Percentiles rank a stretch among this genome's conserved stretches.
Evolutionary conservation across 192 early-diverging fungal genomes (phyloP).

Genomic region (Backusella liffmaniae): DNA sequence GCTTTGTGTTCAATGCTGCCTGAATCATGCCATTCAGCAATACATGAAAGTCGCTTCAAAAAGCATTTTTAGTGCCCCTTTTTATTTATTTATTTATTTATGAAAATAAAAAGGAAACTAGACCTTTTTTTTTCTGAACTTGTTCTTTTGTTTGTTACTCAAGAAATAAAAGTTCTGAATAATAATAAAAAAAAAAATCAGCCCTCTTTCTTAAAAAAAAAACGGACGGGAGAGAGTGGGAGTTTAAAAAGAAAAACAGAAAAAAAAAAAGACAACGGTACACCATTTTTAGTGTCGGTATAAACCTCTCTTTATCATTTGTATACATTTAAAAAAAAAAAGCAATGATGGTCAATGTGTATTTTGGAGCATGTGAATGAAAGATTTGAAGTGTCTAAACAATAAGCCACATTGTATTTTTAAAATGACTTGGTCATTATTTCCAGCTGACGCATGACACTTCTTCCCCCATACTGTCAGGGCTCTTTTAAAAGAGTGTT

Average conservation of each 20-base stretch:
- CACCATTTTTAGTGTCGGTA: too few species aligned
- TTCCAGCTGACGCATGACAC: background rate
- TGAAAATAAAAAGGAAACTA: background rate
- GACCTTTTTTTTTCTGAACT: background rate
- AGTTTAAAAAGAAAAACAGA: background rate
- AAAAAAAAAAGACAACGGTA: too few species aligned
- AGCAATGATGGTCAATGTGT: background rate
- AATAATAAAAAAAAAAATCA: background rate
- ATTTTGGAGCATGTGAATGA: background rate
- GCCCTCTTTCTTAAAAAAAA: background rate
- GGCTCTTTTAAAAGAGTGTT: background rate
- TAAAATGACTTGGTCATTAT: background rate
- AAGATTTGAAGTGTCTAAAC: background rate
- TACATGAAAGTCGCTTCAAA: constrained; percentile 15
- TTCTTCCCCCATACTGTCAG: background rate
- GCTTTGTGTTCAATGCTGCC: constrained; percentile 2
- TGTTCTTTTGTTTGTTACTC: too few species aligned
- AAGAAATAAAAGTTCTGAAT: background rate
- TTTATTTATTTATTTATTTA: too few species aligned
- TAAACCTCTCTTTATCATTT: background rate
- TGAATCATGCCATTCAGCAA: background rate
- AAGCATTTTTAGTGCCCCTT: constrained; percentile 24
- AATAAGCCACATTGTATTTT: background rate
- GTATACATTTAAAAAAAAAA: background rate
- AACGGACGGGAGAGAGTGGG: too few species aligned